Conservation (phyloP, 1,284 basidiomycete genomes). For the Trichosporon coremiiforme region DNA sequence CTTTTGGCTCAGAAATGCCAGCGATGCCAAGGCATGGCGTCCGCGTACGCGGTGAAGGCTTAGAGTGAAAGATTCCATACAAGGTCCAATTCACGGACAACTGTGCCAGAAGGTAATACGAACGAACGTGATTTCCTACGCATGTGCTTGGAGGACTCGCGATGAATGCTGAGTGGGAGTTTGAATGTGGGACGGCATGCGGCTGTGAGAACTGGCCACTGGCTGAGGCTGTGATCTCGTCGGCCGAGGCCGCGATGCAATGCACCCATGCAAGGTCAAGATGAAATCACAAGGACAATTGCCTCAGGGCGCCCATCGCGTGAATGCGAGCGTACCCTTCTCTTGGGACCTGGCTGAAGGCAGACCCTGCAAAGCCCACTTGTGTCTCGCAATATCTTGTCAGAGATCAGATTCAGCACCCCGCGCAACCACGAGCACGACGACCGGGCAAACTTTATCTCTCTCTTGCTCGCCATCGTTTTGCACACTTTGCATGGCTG, state of each 20-base stretch:
- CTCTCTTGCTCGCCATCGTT: neutral
- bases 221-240: neutral
- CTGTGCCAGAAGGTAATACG: neutral
- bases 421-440: neutral
- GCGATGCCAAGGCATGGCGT: neutral
- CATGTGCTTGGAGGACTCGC: neutral
- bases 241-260: neutral
- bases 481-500: neutral
- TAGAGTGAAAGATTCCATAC: too few species aligned
- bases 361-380: neutral
- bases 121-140: neutral
- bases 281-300: conserved; percentile 12
- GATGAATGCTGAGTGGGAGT: neutral
- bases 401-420: neutral
- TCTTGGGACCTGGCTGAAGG: neutral
- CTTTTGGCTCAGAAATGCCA: conserved; percentile 1
- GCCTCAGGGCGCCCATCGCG: neutral
- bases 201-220: neutral
- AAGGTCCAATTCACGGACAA: conserved; percentile 1
- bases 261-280: neutral
- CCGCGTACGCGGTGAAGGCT: neutral
- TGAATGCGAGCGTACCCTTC: neutral
- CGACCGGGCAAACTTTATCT: conserved; percentile 9
- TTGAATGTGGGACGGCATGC: neutral
- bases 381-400: conserved; percentile 1